Conservation (phyloP, 805 yeast genomes). For the Zygoascus tannicola region DNA sequence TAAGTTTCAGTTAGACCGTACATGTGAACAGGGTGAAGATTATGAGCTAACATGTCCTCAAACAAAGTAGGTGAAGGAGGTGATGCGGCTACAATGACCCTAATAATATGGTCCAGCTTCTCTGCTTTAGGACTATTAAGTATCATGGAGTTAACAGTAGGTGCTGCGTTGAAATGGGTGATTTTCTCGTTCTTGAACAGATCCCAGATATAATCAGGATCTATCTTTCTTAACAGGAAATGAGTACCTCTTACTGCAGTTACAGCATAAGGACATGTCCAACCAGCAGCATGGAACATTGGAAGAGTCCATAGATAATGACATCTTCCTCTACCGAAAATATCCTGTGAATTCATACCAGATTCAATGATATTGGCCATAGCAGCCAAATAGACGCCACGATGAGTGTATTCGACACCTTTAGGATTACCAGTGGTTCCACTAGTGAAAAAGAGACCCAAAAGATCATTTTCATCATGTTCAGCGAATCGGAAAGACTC, state of each 20-base stretch:
- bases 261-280: slow-evolving; percentile 31
- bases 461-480: slow-evolving; percentile 16
- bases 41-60: slow-evolving; percentile 25
- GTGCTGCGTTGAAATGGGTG: slow-evolving; percentile 30
- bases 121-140: slow-evolving; percentile 24
- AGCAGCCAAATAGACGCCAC: slow-evolving; percentile 28
- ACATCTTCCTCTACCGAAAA: slow-evolving; percentile 23
- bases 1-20: slow-evolving; percentile 32
- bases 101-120: slow-evolving; percentile 20
- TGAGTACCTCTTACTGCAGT: slow-evolving; percentile 32
- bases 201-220: slow-evolving; percentile 27
- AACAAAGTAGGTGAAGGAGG: slow-evolving; percentile 30
- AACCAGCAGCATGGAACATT: slow-evolving; percentile 31
- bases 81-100: slow-evolving; percentile 31
- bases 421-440: slow-evolving; percentile 32
- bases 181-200: slow-evolving; percentile 20
- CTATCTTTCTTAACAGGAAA: slow-evolving; percentile 27
- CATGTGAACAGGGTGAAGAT: slow-evolving; percentile 28
- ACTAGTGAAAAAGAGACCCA: slow-evolving; percentile 26
- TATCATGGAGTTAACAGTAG: slow-evolving; percentile 30
- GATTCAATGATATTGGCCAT: slow-evolving; percentile 26
- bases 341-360: slow-evolving; percentile 23
- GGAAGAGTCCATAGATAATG: slow-evolving; percentile 31
- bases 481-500: slow-evolving; percentile 17
- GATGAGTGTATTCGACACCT: slow-evolving; percentile 31